Evolutionary conservation across 331 rosid genomes (phyloP).

Genomic region (Quercus tomentella): DNA sequence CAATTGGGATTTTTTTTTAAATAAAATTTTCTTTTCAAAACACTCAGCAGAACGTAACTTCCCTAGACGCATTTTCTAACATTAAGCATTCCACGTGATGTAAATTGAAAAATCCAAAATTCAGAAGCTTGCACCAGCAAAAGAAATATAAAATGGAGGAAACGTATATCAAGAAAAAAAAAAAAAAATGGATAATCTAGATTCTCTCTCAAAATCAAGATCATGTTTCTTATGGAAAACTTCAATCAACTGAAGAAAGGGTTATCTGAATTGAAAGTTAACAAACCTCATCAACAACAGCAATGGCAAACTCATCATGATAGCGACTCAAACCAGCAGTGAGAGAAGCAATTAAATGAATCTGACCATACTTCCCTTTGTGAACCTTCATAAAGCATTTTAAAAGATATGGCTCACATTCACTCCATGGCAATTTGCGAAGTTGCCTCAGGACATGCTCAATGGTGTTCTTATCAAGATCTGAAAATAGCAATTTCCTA

Average conservation of each 20-base stretch:
- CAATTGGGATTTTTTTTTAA: not conserved
- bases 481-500: slow-evolving; percentile 88
- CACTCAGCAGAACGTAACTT: not conserved
- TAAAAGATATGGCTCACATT: slow-evolving; percentile 83
- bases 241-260: not conserved
- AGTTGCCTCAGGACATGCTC: slow-evolving; percentile 98
- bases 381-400: slow-evolving; percentile 98
- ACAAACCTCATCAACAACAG: slow-evolving; percentile 95
- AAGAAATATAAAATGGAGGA: not conserved
- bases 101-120: not conserved
- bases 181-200: not conserved
- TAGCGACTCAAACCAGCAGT: slow-evolving; percentile 97
- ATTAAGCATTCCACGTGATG: not conserved
- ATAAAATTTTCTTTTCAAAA: not conserved
- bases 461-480: slow-evolving; percentile 90
- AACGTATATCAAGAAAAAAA: not conserved
- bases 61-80: not conserved
- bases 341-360: slow-evolving; percentile 93
- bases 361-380: slow-evolving; percentile 98
- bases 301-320: slow-evolving; percentile 93
- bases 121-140: not conserved
- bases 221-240: slow-evolving; percentile 6
- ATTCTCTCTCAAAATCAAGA: slow-evolving; percentile 22
- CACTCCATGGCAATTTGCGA: slow-evolving; percentile 96
- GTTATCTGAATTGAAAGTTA: slow-evolving; percentile 14